Conservation (phyloP, 1,284 basidiomycete species). For the Caloboletus inedulis region DNA sequence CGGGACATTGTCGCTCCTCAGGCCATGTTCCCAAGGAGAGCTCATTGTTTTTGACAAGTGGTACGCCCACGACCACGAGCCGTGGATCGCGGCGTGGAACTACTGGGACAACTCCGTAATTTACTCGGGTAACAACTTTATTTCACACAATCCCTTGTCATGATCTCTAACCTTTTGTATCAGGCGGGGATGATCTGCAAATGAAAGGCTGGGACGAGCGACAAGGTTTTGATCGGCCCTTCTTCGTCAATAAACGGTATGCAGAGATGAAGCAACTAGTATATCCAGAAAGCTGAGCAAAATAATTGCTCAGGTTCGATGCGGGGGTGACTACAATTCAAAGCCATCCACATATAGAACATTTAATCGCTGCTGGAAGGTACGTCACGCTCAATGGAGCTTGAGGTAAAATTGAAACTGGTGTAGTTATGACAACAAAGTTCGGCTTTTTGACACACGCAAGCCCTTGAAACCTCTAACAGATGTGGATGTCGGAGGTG, state of each 20-base stretch:
- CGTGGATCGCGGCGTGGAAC: slow-evolving; percentile 93
- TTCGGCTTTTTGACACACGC: slow-evolving; percentile 85
- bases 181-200: slow-evolving; percentile 91
- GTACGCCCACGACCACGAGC: slow-evolving; percentile 91
- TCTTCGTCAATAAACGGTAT: slow-evolving; percentile 73
- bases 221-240: slow-evolving; percentile 58
- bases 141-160: not conserved
- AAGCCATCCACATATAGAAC: slow-evolving; percentile 74
- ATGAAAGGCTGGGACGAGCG: slow-evolving; percentile 92
- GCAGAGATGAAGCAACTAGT: slow-evolving; percentile 8
- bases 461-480: slow-evolving; percentile 59
- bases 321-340: slow-evolving; percentile 94
- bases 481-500: slow-evolving; percentile 77
- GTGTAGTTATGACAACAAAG: slow-evolving; percentile 77
- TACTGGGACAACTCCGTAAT: slow-evolving; percentile 75
- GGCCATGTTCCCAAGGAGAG: slow-evolving; percentile 39
- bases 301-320: slow-evolving; percentile 54
- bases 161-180: slow-evolving; percentile 1
- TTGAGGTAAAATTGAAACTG: not conserved
- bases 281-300: slow-evolving; percentile 1
- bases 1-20: slow-evolving; percentile 66
- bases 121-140: slow-evolving; percentile 68
- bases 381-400: slow-evolving; percentile 30
- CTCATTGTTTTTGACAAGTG: slow-evolving; percentile 57
- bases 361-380: slow-evolving; percentile 91